Base-by-base conservation (phyloP, 345 rosid genomes). In the Murraya paniculata region DNA sequence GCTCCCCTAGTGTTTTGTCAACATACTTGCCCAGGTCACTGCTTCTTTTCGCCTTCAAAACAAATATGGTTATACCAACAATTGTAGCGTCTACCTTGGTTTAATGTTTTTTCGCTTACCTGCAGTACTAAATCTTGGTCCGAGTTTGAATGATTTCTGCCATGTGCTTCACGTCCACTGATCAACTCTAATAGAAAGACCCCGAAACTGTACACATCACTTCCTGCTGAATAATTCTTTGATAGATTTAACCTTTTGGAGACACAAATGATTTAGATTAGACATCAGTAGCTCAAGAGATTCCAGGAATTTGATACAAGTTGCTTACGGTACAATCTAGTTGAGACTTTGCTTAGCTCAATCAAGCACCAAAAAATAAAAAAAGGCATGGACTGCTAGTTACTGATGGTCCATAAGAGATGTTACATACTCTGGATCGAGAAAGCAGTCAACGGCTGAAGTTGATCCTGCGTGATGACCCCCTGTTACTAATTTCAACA, bases 151-250 rank as follows among this genome's bases (percentile, higher is more conserved):
- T 21, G 50, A 60, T 70, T 62, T 38, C 71, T 76, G 64, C 79
- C 71, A n/a, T 50, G 13, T 35, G 90, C 83, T 79, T 76, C 83
- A 2, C 71, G 80, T 77, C 90, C 88, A 35, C 86, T 81, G 21
- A 79, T 72, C 72, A 87, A 71, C 75, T 82, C 90, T 25, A 87
- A 68, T 50, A 87, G 73, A 82, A 87, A 87, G 55, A 85, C 85
- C 45, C 90, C 90, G 6, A 83, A 87, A 66, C 88, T 82, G 75
- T 85, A 87, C 19, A 85, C 87, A 65, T 87, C 84, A 38, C 85
- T 85, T 74, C 53, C 55, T 28, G 68, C 73, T 21, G 86, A 80
- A 78, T 48, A 82, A 11, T 30, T 73, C 76, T 60, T 80, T 0
- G 68, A 78, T 56, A 10, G 24, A 68, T 66, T 69, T 65, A 85